Conservation (phyloP, 2,329 filamentous ascomycete genomes). For the Aureobasidium sp. region DNA sequence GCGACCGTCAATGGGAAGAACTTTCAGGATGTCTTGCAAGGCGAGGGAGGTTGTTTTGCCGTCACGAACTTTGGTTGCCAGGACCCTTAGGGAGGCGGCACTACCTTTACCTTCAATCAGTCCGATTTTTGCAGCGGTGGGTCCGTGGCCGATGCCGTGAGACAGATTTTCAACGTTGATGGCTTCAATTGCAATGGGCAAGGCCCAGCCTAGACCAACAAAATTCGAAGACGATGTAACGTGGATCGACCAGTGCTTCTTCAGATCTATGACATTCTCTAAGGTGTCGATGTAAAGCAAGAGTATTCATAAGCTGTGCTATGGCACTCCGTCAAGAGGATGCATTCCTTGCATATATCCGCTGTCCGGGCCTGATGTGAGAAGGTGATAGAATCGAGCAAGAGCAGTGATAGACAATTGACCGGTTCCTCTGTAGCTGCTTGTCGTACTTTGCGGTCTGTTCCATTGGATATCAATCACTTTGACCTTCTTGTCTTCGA, state of each 20-base stretch:
- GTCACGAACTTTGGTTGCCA: neutral
- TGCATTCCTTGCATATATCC: neutral
- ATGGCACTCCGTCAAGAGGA: neutral
- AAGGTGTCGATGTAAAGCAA: neutral
- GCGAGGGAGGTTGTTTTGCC: neutral
- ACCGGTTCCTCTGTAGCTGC: neutral
- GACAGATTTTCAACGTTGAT: neutral
- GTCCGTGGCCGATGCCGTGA: neutral
- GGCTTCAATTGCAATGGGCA: neutral
- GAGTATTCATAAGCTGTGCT: neutral
- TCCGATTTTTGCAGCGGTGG: neutral
- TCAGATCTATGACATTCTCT: neutral
- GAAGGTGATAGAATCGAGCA: neutral
- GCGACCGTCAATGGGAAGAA: neutral
- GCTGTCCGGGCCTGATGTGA: neutral
- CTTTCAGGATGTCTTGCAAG: neutral
- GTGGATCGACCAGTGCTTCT: neutral
- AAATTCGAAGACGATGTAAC: neutral
- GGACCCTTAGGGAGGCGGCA: neutral
- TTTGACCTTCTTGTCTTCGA: neutral
- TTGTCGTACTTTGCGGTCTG: neutral
- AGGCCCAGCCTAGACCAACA: neutral
- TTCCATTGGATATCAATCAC: neutral
- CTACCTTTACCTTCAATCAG: constrained; percentile 1
- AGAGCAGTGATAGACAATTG: neutral